phyloP scores from a whole-genome alignment of 2,329 filamentous ascomycete genomes.

The Penicillium sp. region DNA sequence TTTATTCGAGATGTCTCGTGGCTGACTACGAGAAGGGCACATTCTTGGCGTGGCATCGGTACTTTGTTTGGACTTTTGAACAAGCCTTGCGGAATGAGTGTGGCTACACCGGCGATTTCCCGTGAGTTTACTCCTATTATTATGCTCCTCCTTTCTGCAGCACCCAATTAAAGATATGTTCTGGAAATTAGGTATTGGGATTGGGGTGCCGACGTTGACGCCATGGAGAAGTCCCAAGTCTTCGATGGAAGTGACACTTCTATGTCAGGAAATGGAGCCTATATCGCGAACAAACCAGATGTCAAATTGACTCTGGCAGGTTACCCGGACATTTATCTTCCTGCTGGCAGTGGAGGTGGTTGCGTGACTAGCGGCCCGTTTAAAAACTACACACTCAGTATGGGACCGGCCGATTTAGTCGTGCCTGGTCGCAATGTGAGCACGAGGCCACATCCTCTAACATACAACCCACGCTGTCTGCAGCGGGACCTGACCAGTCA shows the following conservation, averaged over 20 bases:
- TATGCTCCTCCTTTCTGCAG: background rate
- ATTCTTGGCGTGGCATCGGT: constrained; percentile 44
- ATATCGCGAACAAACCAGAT: constrained; percentile 31
- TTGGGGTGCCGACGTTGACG: constrained; percentile 47
- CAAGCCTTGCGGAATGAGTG: constrained; percentile 41
- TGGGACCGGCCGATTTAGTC: constrained; percentile 28
- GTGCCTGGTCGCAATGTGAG: constrained; percentile 12
- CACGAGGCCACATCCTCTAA: constrained; percentile 18
- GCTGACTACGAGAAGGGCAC: constrained; percentile 20
- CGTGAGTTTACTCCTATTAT: constrained; percentile 19
- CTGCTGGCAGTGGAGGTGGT: constrained; percentile 28
- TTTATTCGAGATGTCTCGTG: background rate
- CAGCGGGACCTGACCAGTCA: constrained; percentile 30
- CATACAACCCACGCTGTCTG: constrained; percentile 36
- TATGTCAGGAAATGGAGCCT: constrained; percentile 52
- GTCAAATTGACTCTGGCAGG: constrained; percentile 23
- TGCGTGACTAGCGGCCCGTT: constrained; percentile 42
- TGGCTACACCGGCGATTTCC: constrained; percentile 42
- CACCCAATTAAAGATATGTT: background rate
- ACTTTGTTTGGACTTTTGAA: constrained; percentile 40
- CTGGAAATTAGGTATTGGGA: constrained; percentile 49
- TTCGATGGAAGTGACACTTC: constrained; percentile 56
- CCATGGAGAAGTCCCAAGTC: constrained; percentile 48
- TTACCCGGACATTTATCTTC: constrained; percentile 46
- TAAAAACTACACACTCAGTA: constrained; percentile 36